phyloP scores from a whole-genome alignment of 352 stramenopile species.

The Peronosclerospora sorghi region DNA sequence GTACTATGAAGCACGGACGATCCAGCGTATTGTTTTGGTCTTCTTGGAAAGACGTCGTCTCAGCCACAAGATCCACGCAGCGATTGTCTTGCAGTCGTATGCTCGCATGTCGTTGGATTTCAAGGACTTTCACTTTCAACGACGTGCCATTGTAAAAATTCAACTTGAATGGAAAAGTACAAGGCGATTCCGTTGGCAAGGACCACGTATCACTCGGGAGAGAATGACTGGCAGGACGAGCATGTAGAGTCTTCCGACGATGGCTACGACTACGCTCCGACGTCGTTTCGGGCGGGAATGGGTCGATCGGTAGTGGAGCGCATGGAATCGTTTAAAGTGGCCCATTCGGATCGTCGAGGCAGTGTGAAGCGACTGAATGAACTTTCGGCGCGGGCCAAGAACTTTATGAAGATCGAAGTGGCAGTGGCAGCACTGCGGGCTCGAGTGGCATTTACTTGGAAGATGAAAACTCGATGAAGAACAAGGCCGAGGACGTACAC shows the following conservation, averaged over 20 bases:
- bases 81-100: constrained; percentile 75
- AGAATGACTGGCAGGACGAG: constrained; percentile 23
- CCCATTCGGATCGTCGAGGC: constrained; percentile 28
- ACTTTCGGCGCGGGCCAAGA: constrained; percentile 55
- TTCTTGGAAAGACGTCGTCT: constrained; percentile 72
- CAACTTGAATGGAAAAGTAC: constrained; percentile 58
- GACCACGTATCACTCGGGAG: too few species aligned
- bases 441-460: constrained; percentile 62
- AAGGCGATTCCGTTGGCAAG: constrained; percentile 17
- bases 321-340: constrained; percentile 49
- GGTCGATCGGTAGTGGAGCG: constrained; percentile 46
- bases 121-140: constrained; percentile 60
- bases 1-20: constrained; percentile 82
- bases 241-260: constrained; percentile 35
- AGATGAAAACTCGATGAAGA: constrained; percentile 81
- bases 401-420: constrained; percentile 53
- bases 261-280: constrained; percentile 35
- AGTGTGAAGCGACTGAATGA: constrained; percentile 69
- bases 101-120: constrained; percentile 65
- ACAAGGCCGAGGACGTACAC: too few species aligned
- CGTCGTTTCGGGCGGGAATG: constrained; percentile 18
- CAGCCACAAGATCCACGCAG: constrained; percentile 47
- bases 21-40: constrained; percentile 74
- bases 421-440: constrained; percentile 53
- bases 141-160: constrained; percentile 58